phyloP scores from a whole-genome alignment of 257 asterid genomes.

The Solanum ossicruentum region DNA sequence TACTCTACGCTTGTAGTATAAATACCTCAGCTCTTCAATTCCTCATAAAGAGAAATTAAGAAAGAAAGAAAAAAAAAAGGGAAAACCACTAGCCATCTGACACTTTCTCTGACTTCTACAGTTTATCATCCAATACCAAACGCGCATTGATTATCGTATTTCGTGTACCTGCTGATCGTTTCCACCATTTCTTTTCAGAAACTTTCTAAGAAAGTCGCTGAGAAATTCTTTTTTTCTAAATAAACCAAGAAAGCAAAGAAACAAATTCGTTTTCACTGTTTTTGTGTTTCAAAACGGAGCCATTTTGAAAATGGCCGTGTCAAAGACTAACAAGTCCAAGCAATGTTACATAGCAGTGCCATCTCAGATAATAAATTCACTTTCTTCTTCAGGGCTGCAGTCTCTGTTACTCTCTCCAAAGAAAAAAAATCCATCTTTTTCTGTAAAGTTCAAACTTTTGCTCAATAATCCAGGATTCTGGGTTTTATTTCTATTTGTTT shows the following conservation, averaged over 20 bases:
- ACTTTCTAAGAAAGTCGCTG: conserved; percentile 16
- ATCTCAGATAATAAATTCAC: conserved; percentile 62
- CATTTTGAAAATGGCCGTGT: conserved; percentile 52
- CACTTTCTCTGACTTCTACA: conserved; percentile 32
- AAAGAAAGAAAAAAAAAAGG: neutral
- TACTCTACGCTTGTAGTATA: neutral
- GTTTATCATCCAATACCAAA: conserved; percentile 18
- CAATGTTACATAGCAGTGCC: conserved; percentile 79
- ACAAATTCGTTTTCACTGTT: neutral
- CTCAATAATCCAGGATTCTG: conserved; percentile 42
- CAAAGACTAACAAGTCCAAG: conserved; percentile 53
- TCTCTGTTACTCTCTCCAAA: conserved; percentile 57
- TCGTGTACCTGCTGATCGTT: conserved; percentile 22
- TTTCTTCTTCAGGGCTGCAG: conserved; percentile 67
- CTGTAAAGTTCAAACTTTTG: conserved; percentile 18
- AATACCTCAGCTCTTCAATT: neutral
- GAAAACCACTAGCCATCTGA: conserved; percentile 13
- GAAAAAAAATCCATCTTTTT: conserved; percentile 29
- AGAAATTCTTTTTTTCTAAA: neutral
- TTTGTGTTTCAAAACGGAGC: neutral
- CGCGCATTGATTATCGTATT: conserved; percentile 22
- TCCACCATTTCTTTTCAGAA: conserved; percentile 12
- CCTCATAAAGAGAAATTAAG: neutral
- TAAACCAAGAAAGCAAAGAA: neutral
- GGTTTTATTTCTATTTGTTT: conserved; percentile 30